Conservation (phyloP, 768 basidiomycete species). For the Strobilomyces confusus region DNA sequence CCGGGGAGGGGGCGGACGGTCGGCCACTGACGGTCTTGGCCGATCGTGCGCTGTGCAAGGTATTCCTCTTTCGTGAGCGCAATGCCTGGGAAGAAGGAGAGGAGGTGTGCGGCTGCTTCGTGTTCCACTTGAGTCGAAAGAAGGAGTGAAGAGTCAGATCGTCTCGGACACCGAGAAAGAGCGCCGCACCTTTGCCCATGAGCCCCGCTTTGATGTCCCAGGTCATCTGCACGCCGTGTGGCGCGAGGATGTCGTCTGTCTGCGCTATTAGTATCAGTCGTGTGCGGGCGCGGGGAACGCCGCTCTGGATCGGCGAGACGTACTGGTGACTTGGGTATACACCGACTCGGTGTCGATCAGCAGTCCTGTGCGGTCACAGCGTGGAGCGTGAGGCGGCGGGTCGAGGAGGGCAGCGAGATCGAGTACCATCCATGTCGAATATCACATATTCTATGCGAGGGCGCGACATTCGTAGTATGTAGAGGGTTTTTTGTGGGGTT, state of each 20-base stretch:
- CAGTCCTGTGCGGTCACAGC: constrained; percentile 54
- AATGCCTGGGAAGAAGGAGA: constrained; percentile 75
- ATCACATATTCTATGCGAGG: constrained; percentile 54
- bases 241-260: constrained; percentile 66
- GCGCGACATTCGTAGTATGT: constrained; percentile 2
- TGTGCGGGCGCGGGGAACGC: neutral
- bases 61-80: constrained; percentile 60
- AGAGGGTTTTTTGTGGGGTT: no score
- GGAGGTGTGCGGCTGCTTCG: constrained; percentile 59
- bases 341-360: constrained; percentile 76
- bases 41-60: constrained; percentile 47
- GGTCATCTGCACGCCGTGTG: constrained; percentile 73
- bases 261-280: constrained; percentile 1
- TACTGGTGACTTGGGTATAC: constrained; percentile 78
- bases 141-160: neutral
- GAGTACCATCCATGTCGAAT: constrained; percentile 69
- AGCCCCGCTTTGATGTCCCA: constrained; percentile 88
- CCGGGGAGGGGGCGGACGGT: constrained; percentile 73
- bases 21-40: constrained; percentile 67
- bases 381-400: neutral
- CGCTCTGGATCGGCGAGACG: constrained; percentile 19
- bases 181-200: constrained; percentile 83
- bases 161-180: neutral
- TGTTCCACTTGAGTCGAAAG: constrained; percentile 48
- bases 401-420: neutral